A percentile compares a stretch with the other conserved stretches of the same genome.
These are phyloP conservation scores for Neurospora sp. DNA, from an alignment of 495 filamentous ascomycete species.

Conservation along the genomic window DNA sequence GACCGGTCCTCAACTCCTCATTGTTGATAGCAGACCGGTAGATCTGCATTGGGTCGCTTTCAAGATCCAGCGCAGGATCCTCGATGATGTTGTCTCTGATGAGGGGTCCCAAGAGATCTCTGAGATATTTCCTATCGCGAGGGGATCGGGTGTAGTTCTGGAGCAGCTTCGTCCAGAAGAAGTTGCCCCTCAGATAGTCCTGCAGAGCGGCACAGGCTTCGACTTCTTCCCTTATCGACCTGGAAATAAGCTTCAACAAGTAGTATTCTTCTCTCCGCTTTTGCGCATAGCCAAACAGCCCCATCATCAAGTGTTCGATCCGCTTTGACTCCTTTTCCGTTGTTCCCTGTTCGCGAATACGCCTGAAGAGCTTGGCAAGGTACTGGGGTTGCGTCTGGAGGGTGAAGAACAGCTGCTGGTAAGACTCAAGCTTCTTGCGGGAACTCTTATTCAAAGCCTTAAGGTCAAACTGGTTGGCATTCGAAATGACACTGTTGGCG, in stretches of 20 bases:
- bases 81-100: slow-evolving; percentile 85
- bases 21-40: slow-evolving; percentile 92
- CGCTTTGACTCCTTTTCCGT: slow-evolving; percentile 87
- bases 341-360: slow-evolving; percentile 71
- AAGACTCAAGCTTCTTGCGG: slow-evolving; percentile 85
- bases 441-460: slow-evolving; percentile 97
- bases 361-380: slow-evolving; percentile 75
- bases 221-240: slow-evolving; percentile 79
- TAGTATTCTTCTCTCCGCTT: slow-evolving; percentile 97
- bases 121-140: slow-evolving; percentile 82
- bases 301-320: slow-evolving; percentile 90
- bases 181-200: slow-evolving; percentile 81
- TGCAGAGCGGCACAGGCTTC: slow-evolving; percentile 61
- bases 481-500: slow-evolving; percentile 76
- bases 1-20: slow-evolving; percentile 87
- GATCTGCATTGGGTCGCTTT: slow-evolving; percentile 96
- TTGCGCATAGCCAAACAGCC: slow-evolving; percentile 92
- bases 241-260: slow-evolving; percentile 75
- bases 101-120: slow-evolving; percentile 69
- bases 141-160: slow-evolving; percentile 84
- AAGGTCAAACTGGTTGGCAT: slow-evolving; percentile 86
- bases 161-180: slow-evolving; percentile 85
- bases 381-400: slow-evolving; percentile 96
- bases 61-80: slow-evolving; percentile 79
- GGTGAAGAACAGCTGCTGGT: slow-evolving; percentile 96